phyloP scores from a whole-genome alignment of 2,329 filamentous ascomycete genomes.

The Hyphodiscus sp. region DNA sequence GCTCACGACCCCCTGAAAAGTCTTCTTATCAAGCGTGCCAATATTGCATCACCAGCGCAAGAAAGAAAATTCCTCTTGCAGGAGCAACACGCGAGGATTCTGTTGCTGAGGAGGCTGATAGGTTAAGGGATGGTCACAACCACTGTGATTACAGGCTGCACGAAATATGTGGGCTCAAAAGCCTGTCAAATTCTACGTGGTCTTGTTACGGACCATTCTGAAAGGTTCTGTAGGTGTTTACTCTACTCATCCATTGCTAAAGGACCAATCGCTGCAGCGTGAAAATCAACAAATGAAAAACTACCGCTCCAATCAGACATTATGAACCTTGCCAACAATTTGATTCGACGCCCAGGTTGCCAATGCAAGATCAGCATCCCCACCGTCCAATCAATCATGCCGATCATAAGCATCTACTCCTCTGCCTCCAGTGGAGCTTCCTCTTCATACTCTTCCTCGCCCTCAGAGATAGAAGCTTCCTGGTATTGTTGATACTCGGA shows the following conservation, averaged over 20 bases:
- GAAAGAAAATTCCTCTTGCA: slow-evolving; percentile 15
- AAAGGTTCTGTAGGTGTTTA: slow-evolving; percentile 16
- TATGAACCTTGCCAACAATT: slow-evolving; percentile 21
- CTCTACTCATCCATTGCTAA: slow-evolving; percentile 16
- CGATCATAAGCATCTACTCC: slow-evolving; percentile 26
- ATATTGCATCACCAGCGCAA: slow-evolving; percentile 3
- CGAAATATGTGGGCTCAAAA: slow-evolving; percentile 13
- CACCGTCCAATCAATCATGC: slow-evolving; percentile 14
- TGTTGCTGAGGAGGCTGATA: background rate
- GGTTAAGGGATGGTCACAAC: background rate
- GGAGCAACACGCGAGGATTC: background rate
- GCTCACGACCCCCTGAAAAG: no score
- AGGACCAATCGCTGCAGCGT: slow-evolving; percentile 19
- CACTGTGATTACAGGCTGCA: slow-evolving; percentile 8
- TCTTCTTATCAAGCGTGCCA: no score
- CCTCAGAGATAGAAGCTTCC: slow-evolving; percentile 95
- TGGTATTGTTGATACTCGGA: slow-evolving; percentile 99
- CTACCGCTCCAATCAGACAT: slow-evolving; percentile 14
- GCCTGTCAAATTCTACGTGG: slow-evolving; percentile 24
- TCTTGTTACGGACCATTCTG: slow-evolving; percentile 19
- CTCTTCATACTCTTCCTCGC: slow-evolving; percentile 86
- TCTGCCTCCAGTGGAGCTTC: slow-evolving; percentile 73
- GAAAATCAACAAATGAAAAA: slow-evolving; percentile 24
- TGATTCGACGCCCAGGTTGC: slow-evolving; percentile 19
- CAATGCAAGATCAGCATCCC: slow-evolving; percentile 12